phyloP scores from a whole-genome alignment of 768 basidiomycete genomes.

The Nidularia pulvinata region DNA sequence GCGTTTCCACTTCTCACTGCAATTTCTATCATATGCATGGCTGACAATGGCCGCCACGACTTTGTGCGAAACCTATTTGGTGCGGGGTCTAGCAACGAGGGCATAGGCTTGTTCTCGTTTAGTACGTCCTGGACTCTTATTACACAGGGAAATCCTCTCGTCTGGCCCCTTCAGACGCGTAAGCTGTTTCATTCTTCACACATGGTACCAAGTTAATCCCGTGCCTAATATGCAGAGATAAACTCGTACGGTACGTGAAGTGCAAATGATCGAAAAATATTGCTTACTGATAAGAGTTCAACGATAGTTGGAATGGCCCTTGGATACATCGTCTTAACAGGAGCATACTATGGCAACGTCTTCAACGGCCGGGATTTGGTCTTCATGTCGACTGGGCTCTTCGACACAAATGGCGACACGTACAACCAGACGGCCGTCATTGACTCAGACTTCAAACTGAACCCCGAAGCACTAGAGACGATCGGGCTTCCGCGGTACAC shows the following conservation, averaged over 20 bases:
- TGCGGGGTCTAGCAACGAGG: constrained; percentile 51
- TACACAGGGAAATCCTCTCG: constrained; percentile 50
- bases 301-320: constrained; percentile 43
- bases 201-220: too few species aligned
- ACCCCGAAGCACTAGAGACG: constrained; percentile 18
- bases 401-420: constrained; percentile 26
- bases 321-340: constrained; percentile 41
- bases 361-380: constrained; percentile 43
- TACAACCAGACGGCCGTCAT: constrained; percentile 44
- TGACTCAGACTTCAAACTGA: constrained; percentile 31
- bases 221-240: constrained; percentile 21
- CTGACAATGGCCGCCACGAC: constrained; percentile 40
- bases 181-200: constrained; percentile 9
- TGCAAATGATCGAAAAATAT: constrained; percentile 49
- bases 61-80: constrained; percentile 40
- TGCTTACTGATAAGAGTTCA: constrained; percentile 28
- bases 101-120: constrained; percentile 46
- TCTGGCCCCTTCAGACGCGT: constrained; percentile 58
- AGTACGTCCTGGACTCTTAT: constrained; percentile 52
- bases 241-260: constrained; percentile 41
- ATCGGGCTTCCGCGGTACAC: constrained; percentile 32
- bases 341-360: constrained; percentile 38
- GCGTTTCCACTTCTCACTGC: constrained; percentile 31
- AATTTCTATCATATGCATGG: constrained; percentile 46
- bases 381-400: constrained; percentile 49